Evolutionary conservation across 352 stramenopile genomes (phyloP).

Genomic region (Globisporangium heterothallicum): DNA sequence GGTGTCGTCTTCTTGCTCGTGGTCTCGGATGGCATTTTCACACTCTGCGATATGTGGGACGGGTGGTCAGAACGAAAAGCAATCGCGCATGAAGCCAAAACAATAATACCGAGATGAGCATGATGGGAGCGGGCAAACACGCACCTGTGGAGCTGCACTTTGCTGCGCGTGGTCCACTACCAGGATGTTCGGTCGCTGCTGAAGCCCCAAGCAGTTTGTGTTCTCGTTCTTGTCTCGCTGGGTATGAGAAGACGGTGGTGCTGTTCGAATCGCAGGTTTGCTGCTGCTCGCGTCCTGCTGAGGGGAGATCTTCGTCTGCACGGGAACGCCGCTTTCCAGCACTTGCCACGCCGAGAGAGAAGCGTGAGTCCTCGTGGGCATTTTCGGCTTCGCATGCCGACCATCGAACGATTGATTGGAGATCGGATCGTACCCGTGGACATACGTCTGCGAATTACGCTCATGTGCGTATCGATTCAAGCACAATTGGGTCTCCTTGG

Average conservation of each 20-base stretch:
- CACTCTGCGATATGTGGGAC: not conserved
- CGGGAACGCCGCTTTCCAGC: constrained; percentile 31
- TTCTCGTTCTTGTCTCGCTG: not conserved
- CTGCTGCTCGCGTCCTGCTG: not conserved
- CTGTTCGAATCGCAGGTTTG: not conserved
- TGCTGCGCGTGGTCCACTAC: constrained; percentile 19
- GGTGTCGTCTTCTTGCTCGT: not conserved
- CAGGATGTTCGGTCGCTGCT: constrained; percentile 27
- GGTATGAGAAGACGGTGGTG: not conserved
- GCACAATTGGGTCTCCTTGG: constrained; percentile 35
- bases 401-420: constrained; percentile 56
- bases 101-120: not conserved
- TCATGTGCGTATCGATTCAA: constrained; percentile 62
- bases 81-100: no score
- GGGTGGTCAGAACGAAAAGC: no score
- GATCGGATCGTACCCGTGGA: constrained; percentile 62
- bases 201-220: no score
- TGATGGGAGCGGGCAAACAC: not conserved
- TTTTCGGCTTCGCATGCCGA: constrained; percentile 34
- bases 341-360: constrained; percentile 38
- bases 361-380: constrained; percentile 43
- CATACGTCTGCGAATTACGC: constrained; percentile 43
- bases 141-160: no score
- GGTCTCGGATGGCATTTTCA: not conserved
- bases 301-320: constrained; percentile 21